Conservation (phyloP, 495 filamentous ascomycete genomes). For the Lasiosphaeria hispida region DNA sequence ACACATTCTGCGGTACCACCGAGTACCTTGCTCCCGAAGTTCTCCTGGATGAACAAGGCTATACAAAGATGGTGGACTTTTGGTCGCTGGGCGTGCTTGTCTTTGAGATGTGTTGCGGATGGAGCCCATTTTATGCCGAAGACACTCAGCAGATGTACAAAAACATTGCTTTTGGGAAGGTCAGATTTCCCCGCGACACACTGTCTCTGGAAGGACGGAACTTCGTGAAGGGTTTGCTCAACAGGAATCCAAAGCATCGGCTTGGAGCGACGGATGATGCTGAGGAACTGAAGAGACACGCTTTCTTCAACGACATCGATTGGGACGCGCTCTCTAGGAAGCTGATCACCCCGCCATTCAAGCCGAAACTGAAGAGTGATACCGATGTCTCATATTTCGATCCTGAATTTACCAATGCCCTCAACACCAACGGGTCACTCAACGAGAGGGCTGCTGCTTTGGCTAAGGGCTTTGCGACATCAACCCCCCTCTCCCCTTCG, state of each 20-base stretch:
- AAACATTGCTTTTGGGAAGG: slow-evolving; percentile 98
- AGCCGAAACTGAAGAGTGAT: slow-evolving; percentile 91
- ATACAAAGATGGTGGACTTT: slow-evolving; percentile 99
- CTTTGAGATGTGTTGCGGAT: slow-evolving; percentile 99
- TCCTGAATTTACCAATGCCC: slow-evolving; percentile 94
- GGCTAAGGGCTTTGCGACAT: slow-evolving; percentile 71
- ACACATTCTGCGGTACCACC: slow-evolving; percentile 98
- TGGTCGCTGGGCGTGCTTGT: slow-evolving; percentile 98
- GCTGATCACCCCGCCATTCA: slow-evolving; percentile 94
- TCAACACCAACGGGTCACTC: slow-evolving; percentile 77
- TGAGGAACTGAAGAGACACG: slow-evolving; percentile 89
- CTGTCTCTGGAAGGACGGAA: slow-evolving; percentile 91
- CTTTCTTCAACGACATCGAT: slow-evolving; percentile 92
- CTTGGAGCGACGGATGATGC: slow-evolving; percentile 89
- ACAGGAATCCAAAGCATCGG: slow-evolving; percentile 94
- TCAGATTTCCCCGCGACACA: slow-evolving; percentile 92
- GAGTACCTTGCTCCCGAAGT: slow-evolving; percentile 97
- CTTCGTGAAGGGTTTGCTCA: slow-evolving; percentile 95
- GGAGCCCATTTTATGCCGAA: slow-evolving; percentile 98
- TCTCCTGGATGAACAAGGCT: slow-evolving; percentile 91
- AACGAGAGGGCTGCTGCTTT: slow-evolving; percentile 86
- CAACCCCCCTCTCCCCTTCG: slow-evolving; percentile 85
- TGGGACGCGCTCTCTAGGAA: slow-evolving; percentile 86
- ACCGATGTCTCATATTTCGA: slow-evolving; percentile 98
- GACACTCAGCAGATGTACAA: slow-evolving; percentile 99